Evolutionary conservation across 2,329 filamentous ascomycete genomes (phyloP).

Genomic region (Davidsoniella australis): DNA sequence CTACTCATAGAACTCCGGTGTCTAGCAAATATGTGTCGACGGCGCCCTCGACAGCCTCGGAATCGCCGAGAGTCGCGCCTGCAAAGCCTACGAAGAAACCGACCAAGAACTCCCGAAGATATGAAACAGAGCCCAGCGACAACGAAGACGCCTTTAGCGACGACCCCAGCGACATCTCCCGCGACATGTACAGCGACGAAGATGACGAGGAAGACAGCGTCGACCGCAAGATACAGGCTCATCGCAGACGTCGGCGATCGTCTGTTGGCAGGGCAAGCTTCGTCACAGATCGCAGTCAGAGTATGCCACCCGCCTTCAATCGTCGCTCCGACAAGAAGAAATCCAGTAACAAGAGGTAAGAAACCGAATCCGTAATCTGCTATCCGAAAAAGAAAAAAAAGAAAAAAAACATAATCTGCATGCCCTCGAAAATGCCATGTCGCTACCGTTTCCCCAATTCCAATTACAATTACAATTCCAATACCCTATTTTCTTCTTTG

Average conservation of each 20-base stretch:
- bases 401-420: too few species aligned
- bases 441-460: not conserved
- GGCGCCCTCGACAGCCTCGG: not conserved
- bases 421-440: not conserved
- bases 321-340: not conserved
- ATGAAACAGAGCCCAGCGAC: slow-evolving; percentile 9
- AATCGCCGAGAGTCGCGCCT: not conserved
- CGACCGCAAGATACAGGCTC: slow-evolving; percentile 1
- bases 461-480: too few species aligned
- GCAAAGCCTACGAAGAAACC: not conserved
- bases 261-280: slow-evolving; percentile 5
- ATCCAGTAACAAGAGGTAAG: not conserved
- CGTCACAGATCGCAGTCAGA: slow-evolving; percentile 5
- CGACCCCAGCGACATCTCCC: slow-evolving; percentile 1
- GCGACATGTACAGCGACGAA: not conserved
- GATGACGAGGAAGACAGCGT: not conserved
- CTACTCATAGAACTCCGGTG: not conserved
- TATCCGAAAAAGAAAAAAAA: too few species aligned
- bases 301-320: not conserved
- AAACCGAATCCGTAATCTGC: too few species aligned
- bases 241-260: slow-evolving; percentile 1
- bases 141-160: slow-evolving; percentile 9
- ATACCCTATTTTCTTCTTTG: not conserved
- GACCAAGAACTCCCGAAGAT: not conserved
- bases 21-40: not conserved